These are phyloP conservation scores for Penicillium sp. DNA, from an alignment of 2,329 filamentous ascomycete genomes.

Conservation along the genomic window DNA sequence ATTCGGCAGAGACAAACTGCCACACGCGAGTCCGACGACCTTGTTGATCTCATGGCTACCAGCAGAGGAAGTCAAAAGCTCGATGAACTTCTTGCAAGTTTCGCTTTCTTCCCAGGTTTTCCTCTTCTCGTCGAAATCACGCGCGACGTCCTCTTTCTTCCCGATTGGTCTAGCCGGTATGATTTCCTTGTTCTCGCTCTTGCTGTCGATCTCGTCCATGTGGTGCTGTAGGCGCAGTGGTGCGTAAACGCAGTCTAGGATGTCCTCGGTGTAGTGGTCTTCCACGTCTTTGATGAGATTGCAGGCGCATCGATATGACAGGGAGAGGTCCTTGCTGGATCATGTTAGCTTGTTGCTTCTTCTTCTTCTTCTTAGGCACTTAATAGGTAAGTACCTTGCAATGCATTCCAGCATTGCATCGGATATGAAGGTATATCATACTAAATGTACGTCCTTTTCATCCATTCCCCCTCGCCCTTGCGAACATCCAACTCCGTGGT, in stretches of 20 bases:
- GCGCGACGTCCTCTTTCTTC: slow-evolving; percentile 7
- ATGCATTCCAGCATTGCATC: too few species aligned
- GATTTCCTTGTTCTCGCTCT: slow-evolving; percentile 16
- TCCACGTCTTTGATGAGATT: neutral
- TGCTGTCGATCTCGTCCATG: slow-evolving; percentile 9
- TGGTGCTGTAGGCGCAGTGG: neutral
- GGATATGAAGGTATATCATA: neutral
- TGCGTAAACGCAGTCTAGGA: neutral
- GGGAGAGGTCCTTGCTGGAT: neutral
- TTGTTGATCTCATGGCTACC: slow-evolving; percentile 18
- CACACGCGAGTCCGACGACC: slow-evolving; percentile 27
- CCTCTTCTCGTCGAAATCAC: slow-evolving; percentile 11
- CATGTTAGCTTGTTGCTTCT: neutral
- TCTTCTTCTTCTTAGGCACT: too few species aligned
- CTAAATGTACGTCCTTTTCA: too few species aligned
- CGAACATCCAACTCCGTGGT: too few species aligned
- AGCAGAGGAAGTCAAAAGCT: slow-evolving; percentile 10
- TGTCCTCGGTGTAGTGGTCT: neutral
- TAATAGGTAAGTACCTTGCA: too few species aligned
- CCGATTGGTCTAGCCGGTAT: neutral
- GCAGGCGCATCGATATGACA: neutral
- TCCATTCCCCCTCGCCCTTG: too few species aligned
- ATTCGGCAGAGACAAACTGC: slow-evolving; percentile 11
- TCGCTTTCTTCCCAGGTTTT: slow-evolving; percentile 21
- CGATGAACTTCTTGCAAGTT: slow-evolving; percentile 15